phyloP scores from a whole-genome alignment of 805 yeast genomes.

The Brettanomyces bruxellensis region DNA sequence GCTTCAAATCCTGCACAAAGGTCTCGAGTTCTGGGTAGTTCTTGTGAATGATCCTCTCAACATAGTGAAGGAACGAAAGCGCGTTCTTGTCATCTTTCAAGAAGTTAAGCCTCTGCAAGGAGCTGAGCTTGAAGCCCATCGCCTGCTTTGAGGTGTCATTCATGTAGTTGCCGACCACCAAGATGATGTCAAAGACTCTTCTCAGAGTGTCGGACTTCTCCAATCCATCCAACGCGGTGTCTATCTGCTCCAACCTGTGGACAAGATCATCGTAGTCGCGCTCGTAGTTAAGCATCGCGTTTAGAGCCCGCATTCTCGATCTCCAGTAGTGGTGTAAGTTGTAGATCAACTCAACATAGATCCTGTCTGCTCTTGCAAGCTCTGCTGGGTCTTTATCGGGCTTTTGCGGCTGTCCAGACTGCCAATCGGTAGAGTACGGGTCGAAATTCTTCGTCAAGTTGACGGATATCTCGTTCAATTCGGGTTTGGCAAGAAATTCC shows the following conservation, averaged over 20 bases:
- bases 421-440: constrained; percentile 76
- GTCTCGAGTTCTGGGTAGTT: constrained; percentile 71
- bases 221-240: constrained; percentile 62
- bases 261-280: constrained; percentile 71
- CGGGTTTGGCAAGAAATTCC: constrained; percentile 75
- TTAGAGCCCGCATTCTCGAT: constrained; percentile 77
- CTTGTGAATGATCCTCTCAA: constrained; percentile 78
- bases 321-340: constrained; percentile 88
- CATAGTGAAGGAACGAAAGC: constrained; percentile 85
- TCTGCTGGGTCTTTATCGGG: constrained; percentile 69
- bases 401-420: constrained; percentile 26
- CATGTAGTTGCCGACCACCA: constrained; percentile 94
- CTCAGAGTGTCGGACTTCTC: constrained; percentile 59
- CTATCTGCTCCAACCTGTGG: constrained; percentile 58
- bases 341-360: constrained; percentile 74
- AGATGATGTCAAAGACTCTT: constrained; percentile 70
- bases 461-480: constrained; percentile 66
- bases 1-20: constrained; percentile 65
- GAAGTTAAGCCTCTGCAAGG: constrained; percentile 83
- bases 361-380: constrained; percentile 78
- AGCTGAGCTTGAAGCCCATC: constrained; percentile 79
- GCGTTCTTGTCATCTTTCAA: constrained; percentile 84
- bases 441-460: constrained; percentile 61
- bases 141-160: constrained; percentile 91
- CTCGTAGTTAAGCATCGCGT: constrained; percentile 60